These are phyloP conservation scores for Solanum verrucosum DNA, from an alignment of 257 asterid genomes.

Conservation along the genomic window DNA sequence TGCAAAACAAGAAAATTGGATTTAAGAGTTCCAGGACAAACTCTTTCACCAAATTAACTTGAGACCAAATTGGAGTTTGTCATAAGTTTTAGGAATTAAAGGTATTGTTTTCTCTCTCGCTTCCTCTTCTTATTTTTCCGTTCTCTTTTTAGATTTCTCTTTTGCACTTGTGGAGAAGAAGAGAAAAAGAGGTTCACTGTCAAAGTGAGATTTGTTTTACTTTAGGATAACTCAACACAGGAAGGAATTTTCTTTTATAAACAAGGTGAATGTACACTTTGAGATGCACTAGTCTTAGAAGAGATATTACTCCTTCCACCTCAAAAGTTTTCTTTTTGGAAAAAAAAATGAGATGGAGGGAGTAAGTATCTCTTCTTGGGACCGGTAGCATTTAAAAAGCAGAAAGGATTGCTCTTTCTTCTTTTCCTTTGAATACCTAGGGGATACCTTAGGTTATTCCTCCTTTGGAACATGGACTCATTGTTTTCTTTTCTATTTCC, in stretches of 20 bases:
- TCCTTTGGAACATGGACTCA: background rate
- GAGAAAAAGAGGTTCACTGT: background rate
- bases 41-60: background rate
- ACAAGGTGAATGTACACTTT: background rate
- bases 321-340: background rate
- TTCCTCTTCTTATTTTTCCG: background rate
- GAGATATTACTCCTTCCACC: background rate
- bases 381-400: background rate
- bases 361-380: background rate
- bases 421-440: background rate
- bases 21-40: background rate
- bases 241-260: background rate
- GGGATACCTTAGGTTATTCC: background rate
- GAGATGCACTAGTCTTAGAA: background rate
- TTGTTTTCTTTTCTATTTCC: background rate
- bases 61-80: background rate
- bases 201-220: background rate
- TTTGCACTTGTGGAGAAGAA: background rate
- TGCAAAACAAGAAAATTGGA: background rate
- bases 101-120: background rate
- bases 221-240: background rate
- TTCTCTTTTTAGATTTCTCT: background rate
- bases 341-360: background rate
- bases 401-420: background rate
- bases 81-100: background rate